Percentiles rank a stretch among this genome's conserved stretches.
phyloP scores from a whole-genome alignment of 2,329 filamentous ascomycete species.

The Fusarium albidum region DNA sequence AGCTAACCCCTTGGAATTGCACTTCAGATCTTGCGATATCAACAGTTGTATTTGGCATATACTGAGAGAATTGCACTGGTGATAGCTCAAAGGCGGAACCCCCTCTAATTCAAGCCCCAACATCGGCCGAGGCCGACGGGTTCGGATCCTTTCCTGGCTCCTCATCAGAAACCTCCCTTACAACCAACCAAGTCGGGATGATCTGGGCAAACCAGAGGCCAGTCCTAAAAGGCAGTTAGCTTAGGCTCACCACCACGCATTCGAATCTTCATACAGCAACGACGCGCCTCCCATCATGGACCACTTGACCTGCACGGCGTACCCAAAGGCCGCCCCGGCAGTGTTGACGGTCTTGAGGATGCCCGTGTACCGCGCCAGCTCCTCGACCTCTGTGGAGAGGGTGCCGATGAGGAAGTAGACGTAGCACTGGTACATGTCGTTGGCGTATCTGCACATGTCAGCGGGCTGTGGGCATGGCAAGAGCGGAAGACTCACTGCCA shows the following conservation, averaged over 20 bases:
- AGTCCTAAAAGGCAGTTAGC: not conserved
- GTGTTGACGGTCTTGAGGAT: conserved; percentile 1
- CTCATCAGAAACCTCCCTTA: not conserved
- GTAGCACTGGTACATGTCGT: conserved; percentile 1
- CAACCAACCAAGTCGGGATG: not conserved
- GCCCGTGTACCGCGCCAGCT: not conserved
- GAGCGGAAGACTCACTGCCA: not conserved
- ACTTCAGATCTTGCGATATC: too few species aligned
- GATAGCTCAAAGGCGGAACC: too few species aligned
- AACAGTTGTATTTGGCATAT: too few species aligned
- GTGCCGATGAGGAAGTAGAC: not conserved
- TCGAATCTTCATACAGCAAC: not conserved
- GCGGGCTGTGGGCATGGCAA: not conserved
- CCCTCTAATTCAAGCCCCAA: too few species aligned
- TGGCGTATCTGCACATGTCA: not conserved
- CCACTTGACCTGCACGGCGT: not conserved
- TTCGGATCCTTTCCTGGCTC: not conserved
- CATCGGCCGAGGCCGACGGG: too few species aligned
- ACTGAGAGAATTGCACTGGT: too few species aligned
- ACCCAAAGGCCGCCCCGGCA: not conserved
- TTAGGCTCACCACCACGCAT: not conserved
- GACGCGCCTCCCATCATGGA: not conserved
- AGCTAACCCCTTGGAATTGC: too few species aligned
- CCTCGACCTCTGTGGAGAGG: not conserved
- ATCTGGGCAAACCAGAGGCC: conserved; percentile 1